Percentiles rank a stretch among this genome's conserved stretches.
Conservation (phyloP, 176 grass and related monocot genomes). For the Carex kokanica region DNA sequence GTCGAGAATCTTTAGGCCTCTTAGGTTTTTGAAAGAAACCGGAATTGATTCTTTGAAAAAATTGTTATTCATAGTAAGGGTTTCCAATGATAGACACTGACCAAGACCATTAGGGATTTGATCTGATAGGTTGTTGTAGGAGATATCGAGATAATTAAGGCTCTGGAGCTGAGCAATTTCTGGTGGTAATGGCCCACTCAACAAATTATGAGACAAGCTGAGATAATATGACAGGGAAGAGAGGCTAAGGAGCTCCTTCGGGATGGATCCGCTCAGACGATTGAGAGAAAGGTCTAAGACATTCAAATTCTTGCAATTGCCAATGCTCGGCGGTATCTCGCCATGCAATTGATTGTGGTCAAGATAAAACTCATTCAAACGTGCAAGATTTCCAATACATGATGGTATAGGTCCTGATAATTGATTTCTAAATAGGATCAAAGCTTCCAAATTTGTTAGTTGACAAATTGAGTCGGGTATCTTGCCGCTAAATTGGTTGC, state of each 20-base stretch:
- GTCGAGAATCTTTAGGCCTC: conserved; percentile 57
- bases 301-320: conserved; percentile 31
- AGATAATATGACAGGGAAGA: conserved; percentile 54
- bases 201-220: conserved; percentile 60
- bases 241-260: conserved; percentile 53
- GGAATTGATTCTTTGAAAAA: conserved; percentile 73
- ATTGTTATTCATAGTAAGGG: conserved; percentile 59
- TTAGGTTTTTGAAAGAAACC: conserved; percentile 46
- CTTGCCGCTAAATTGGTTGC: conserved; percentile 30
- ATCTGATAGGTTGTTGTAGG: conserved; percentile 62
- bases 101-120: conserved; percentile 58
- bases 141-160: conserved; percentile 58
- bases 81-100: conserved; percentile 52
- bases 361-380: conserved; percentile 27
- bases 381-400: conserved; percentile 27
- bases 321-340: conserved; percentile 20
- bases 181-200: conserved; percentile 65
- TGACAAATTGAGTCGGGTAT: conserved; percentile 16
- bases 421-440: conserved; percentile 28
- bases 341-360: conserved; percentile 32
- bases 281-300: conserved; percentile 58
- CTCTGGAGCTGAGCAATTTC: conserved; percentile 51
- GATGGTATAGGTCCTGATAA: conserved; percentile 29
- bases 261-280: conserved; percentile 60
- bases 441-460: conserved; percentile 20